A percentile compares a stretch with the other conserved stretches of the same genome.
These are phyloP conservation scores for Lyophyllum semitale DNA, from an alignment of 768 basidiomycete genomes.

Conservation along the genomic window DNA sequence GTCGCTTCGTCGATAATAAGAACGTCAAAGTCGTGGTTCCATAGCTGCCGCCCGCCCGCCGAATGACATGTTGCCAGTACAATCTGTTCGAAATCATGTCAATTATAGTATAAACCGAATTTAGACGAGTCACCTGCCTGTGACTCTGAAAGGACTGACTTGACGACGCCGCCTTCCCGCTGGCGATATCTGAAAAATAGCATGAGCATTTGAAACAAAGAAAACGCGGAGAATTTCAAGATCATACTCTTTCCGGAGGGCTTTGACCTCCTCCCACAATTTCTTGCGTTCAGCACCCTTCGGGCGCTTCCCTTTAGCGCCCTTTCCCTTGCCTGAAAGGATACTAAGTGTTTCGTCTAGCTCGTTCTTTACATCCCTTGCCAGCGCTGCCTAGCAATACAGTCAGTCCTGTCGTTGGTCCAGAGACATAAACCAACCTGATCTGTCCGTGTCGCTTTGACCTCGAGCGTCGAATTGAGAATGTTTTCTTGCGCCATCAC, in stretches of 20 bases:
- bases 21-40: constrained; percentile 82
- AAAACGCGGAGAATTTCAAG: background rate
- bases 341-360: constrained; percentile 67
- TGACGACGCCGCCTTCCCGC: constrained; percentile 83
- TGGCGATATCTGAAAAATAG: constrained; percentile 69
- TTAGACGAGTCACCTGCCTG: constrained; percentile 47
- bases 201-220: background rate
- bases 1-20: constrained; percentile 98
- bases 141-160: constrained; percentile 75
- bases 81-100: constrained; percentile 47
- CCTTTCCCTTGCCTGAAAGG: constrained; percentile 75
- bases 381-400: constrained; percentile 68
- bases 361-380: constrained; percentile 88
- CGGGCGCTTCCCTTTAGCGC: constrained; percentile 69
- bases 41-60: constrained; percentile 81
- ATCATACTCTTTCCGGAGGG: constrained; percentile 85
- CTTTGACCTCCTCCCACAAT: constrained; percentile 85
- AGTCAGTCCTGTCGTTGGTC: background rate
- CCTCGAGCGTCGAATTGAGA: constrained; percentile 69
- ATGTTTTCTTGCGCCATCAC: constrained; percentile 75
- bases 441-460: constrained; percentile 72
- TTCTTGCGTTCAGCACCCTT: constrained; percentile 76
- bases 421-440: constrained; percentile 45
- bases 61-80: constrained; percentile 95
- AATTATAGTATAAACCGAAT: background rate